Conservation (phyloP, 306 rosid genomes). For the Pyrus betulifolia region DNA sequence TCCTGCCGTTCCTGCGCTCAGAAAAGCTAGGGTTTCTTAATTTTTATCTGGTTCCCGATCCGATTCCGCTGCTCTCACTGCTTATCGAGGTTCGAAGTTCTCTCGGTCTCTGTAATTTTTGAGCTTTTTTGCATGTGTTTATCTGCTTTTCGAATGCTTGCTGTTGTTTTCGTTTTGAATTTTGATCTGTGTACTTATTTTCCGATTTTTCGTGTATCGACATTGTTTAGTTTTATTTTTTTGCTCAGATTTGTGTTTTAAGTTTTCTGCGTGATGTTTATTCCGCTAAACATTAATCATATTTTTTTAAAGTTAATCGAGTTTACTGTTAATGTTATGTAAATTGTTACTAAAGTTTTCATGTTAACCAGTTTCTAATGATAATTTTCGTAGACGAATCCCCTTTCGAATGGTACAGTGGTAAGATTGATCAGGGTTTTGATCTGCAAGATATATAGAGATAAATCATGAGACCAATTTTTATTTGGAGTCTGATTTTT, state of each 20-base stretch:
- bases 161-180: neutral
- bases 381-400: neutral
- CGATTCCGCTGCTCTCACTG: neutral
- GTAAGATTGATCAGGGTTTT: slow-evolving; percentile 11
- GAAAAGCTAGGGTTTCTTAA: slow-evolving; percentile 21
- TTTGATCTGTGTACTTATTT: neutral
- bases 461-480: slow-evolving; percentile 16
- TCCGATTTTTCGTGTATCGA: neutral
- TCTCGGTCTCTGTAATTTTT: neutral
- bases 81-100: slow-evolving; percentile 18
- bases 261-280: neutral
- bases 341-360: neutral
- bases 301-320: neutral
- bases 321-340: neutral
- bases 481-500: slow-evolving; percentile 7
- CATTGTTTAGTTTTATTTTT: neutral
- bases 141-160: neutral
- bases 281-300: neutral
- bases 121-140: neutral
- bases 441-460: slow-evolving; percentile 12
- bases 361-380: neutral
- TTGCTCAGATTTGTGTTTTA: neutral
- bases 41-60: slow-evolving; percentile 10
- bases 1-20: slow-evolving; percentile 13
- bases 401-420: neutral